Evolutionary conservation across 805 yeast genomes (phyloP).

Genomic region (Suhomyces tanzawaensis): DNA sequence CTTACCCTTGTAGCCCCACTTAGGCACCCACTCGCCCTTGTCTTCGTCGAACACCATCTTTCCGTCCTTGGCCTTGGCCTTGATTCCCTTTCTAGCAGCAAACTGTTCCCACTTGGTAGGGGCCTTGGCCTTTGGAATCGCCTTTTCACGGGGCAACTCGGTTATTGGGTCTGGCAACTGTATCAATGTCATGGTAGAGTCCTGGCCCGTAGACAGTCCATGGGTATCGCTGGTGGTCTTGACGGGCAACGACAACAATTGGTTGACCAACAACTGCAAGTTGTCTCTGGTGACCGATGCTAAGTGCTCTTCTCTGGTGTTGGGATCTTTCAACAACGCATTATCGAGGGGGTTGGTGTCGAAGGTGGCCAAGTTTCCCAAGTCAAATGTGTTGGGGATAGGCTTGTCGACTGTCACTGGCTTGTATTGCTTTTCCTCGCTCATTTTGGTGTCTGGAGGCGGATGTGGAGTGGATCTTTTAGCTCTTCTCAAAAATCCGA

Average conservation of each 20-base stretch:
- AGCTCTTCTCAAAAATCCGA: conserved; percentile 1
- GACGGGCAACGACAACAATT: conserved; percentile 83
- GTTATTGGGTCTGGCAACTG: conserved; percentile 82
- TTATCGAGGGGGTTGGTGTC: conserved; percentile 85
- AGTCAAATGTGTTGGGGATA: conserved; percentile 83
- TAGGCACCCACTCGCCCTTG: conserved; percentile 91
- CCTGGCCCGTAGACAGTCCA: conserved; percentile 57
- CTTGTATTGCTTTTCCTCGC: conserved; percentile 35
- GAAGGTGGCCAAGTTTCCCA: conserved; percentile 87
- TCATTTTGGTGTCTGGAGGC: conserved; percentile 14
- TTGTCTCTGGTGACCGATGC: conserved; percentile 79
- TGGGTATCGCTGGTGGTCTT: conserved; percentile 79
- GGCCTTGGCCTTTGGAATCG: conserved; percentile 88
- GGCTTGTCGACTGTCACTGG: conserved; percentile 89
- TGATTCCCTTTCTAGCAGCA: conserved; percentile 93
- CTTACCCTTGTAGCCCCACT: conserved; percentile 96
- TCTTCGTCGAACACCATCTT: conserved; percentile 89
- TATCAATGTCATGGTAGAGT: conserved; percentile 76
- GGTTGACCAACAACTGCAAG: conserved; percentile 87
- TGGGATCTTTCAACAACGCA: conserved; percentile 51
- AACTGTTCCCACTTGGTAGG: conserved; percentile 96
- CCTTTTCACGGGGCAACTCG: conserved; percentile 88
- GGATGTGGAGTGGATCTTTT: no score
- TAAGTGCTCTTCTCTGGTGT: conserved; percentile 61
- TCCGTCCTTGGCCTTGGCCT: conserved; percentile 85